These are phyloP conservation scores for Escovopsis sp. DNA, from an alignment of 2,329 filamentous ascomycete genomes.

Conservation along the genomic window DNA sequence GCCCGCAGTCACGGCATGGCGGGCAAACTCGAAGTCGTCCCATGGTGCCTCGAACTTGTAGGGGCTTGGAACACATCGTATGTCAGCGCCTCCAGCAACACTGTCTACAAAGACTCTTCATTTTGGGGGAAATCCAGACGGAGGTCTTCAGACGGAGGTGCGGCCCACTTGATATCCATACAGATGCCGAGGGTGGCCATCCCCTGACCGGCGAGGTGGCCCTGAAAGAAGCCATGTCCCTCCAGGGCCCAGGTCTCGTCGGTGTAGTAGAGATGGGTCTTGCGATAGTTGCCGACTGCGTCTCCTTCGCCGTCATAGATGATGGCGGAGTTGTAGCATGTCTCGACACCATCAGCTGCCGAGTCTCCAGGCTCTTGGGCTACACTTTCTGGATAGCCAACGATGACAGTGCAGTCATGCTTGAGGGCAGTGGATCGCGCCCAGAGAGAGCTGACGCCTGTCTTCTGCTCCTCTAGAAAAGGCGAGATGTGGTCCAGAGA, in stretches of 20 bases:
- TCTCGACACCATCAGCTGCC: constrained; percentile 31
- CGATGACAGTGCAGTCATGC: constrained; percentile 50
- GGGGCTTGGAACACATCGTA: too few relatives aligned
- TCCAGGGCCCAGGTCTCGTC: constrained; percentile 49
- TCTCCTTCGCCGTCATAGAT: constrained; percentile 43
- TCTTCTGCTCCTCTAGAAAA: constrained; percentile 49
- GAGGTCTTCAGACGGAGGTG: not conserved
- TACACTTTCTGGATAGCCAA: constrained; percentile 60
- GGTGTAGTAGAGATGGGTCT: constrained; percentile 41
- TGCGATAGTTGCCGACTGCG: constrained; percentile 45
- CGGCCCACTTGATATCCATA: constrained; percentile 46
- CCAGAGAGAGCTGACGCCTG: constrained; percentile 57
- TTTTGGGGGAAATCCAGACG: too few relatives aligned
- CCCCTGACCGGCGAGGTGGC: constrained; percentile 31
- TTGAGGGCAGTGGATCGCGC: constrained; percentile 49
- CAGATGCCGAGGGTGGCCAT: constrained; percentile 42
- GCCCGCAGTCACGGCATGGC: constrained; percentile 37
- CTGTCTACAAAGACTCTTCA: too few relatives aligned
- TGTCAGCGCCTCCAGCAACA: too few relatives aligned
- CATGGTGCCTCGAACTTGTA: constrained; percentile 25
- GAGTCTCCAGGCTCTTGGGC: constrained; percentile 36
- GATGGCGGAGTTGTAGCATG: constrained; percentile 39
- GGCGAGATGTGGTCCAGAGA: constrained; percentile 52
- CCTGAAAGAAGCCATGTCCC: constrained; percentile 35
- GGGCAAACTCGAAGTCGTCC: constrained; percentile 28